Evolutionary conservation across 1,284 basidiomycete genomes (phyloP), one percentile per base, ranked within the genome.

Genomic region (Ustilago crameri): DNA sequence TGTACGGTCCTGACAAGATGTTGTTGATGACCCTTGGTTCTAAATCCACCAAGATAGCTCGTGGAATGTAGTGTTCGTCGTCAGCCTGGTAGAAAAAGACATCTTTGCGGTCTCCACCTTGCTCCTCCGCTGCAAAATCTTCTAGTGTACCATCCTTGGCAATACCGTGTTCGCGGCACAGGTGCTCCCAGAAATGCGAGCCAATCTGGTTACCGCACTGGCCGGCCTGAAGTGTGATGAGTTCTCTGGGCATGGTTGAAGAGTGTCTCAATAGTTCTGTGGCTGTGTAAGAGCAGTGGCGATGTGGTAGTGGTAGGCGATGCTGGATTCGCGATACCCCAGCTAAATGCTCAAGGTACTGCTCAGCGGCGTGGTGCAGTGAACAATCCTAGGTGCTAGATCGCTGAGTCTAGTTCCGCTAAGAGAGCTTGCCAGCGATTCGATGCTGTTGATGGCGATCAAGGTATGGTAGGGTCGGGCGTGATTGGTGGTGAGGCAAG

Each of bases 11-110:
- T 10, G 90, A 87, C 38, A 95, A 87, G 79, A 99, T 98, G 72
- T 91, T 92, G 84, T 96, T 93, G 84, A 99, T 95, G 20, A 98
- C 95, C 83, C 96, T 87, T 45, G 96, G 96, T 83, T 99, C 96
- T n/a, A 97, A 88, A 85, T 99, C 96, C 57, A 98, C 90, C 23
- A 98, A 88, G 67, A 98, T 95, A 4, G 96, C 93, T 54, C 96
- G 88, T 9, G 96, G 96, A 74, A 98, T 95, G 84, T 98, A 99
- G 82, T 98, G 95, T 83, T 98, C 96, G 83, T 99, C 96, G 84
- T 99, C 96, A 12, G 96, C 96, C 84, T 98, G 96, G 84, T 99
- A 99, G 86, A 99, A 99, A 86, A 99, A 99, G 41, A 98, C 95
- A 85, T 99, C 96, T 82, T 98, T 99, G 76, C 96, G 87, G 84